These are phyloP conservation scores for Prunus armeniaca DNA, from an alignment of 306 rosid species.

Conservation along the genomic window DNA sequence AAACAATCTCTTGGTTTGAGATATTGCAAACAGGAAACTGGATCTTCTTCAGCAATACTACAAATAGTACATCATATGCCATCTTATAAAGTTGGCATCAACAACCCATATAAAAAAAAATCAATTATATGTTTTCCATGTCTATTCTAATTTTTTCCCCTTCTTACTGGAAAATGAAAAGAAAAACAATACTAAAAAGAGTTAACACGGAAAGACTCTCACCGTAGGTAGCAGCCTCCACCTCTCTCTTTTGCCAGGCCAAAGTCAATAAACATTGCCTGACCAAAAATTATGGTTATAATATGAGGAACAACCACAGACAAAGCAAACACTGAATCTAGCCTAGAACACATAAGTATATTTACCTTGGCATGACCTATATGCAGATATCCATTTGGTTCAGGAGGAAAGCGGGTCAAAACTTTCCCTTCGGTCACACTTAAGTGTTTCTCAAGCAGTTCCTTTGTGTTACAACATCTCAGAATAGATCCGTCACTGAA, in stretches of 20 bases:
- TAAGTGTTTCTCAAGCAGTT: conserved; percentile 79
- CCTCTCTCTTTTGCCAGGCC: conserved; percentile 91
- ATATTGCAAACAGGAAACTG: background rate
- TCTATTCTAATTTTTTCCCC: background rate
- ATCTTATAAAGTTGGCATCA: background rate
- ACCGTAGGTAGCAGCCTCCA: conserved; percentile 93
- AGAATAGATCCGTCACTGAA: conserved; percentile 79
- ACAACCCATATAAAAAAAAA: background rate
- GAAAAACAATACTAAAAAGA: background rate
- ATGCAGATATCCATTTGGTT: conserved; percentile 97
- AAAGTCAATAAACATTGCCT: conserved; percentile 98
- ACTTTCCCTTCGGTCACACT: conserved; percentile 66
- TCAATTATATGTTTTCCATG: background rate
- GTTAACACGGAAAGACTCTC: conserved; percentile 15
- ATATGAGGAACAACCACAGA: background rate
- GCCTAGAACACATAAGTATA: conserved; percentile 5
- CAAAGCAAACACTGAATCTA: conserved; percentile 3
- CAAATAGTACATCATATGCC: background rate
- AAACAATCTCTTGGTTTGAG: background rate
- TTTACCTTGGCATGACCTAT: conserved; percentile 97
- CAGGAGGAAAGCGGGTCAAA: conserved; percentile 96
- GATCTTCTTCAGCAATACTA: background rate
- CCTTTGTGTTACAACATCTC: conserved; percentile 84
- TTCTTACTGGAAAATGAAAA: background rate
- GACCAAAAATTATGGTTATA: conserved; percentile 18